A percentile compares a stretch with the other conserved stretches of the same genome.
phyloP scores from a whole-genome alignment of 805 yeast genomes.

The Maudiozyma saulgeensis region DNA sequence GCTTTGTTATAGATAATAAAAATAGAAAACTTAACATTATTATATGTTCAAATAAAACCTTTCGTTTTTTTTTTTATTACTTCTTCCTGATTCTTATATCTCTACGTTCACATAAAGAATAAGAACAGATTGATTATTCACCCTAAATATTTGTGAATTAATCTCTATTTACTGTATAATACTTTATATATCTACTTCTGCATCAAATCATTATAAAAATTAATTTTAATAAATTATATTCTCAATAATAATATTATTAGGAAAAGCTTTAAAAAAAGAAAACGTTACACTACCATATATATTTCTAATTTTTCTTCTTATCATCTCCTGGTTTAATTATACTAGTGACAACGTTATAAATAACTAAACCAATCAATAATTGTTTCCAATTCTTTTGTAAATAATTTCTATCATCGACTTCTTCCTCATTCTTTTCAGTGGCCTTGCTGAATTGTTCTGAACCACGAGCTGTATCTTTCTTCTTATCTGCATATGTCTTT shows the following conservation, averaged over 20 bases:
- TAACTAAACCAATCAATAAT: constrained; percentile 18
- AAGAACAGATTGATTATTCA: too few species aligned
- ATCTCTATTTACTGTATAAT: background rate
- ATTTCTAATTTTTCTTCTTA: background rate
- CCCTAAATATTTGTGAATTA: background rate
- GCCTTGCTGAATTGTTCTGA: constrained; percentile 13
- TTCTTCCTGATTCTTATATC: too few species aligned
- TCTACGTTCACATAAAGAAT: too few species aligned
- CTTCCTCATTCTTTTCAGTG: constrained; percentile 3
- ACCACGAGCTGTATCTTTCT: constrained; percentile 9
- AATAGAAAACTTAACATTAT: too few species aligned
- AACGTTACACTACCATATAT: too few species aligned
- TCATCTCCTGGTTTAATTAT: background rate
- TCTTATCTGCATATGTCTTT: constrained; percentile 25
- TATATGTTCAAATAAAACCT: background rate
- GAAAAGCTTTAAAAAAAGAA: too few species aligned
- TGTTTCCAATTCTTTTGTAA: constrained; percentile 26
- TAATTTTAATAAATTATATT: background rate
- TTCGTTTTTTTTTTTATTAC: too few species aligned
- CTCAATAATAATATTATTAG: background rate
- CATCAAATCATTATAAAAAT: background rate
- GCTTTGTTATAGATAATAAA: constrained; percentile 29
- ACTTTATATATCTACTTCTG: background rate
- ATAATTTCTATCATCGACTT: constrained; percentile 16
- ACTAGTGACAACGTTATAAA: constrained; percentile 12